Percentiles rank a stretch among this genome's conserved stretches.
phyloP scores from a whole-genome alignment of 2,329 filamentous ascomycete genomes.

The Fusarium staphyleae region DNA sequence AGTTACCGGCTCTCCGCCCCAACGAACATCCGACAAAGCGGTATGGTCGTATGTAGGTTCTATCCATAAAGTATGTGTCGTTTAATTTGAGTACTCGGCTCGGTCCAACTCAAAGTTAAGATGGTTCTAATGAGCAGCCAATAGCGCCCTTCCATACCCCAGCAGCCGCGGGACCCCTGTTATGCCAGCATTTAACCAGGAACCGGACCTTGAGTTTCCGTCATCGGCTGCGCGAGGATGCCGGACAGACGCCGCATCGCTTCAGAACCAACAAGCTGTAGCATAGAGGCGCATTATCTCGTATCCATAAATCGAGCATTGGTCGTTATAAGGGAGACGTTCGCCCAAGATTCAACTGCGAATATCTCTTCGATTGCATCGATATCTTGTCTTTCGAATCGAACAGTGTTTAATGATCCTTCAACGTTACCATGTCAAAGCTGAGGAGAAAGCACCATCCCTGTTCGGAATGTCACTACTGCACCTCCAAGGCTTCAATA shows the following conservation, averaged over 20 bases:
- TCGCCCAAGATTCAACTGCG: slow-evolving; percentile 5
- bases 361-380: neutral
- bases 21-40: neutral
- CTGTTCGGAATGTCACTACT: slow-evolving; percentile 9
- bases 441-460: neutral
- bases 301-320: neutral
- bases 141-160: slow-evolving; percentile 18
- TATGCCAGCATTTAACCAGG: slow-evolving; percentile 33
- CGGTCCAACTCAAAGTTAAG: no score
- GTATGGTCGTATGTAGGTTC: no score
- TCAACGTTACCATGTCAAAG: no score
- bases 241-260: neutral
- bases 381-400: neutral
- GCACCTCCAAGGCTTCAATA: slow-evolving; percentile 30
- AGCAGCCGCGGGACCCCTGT: slow-evolving; percentile 12
- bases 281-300: slow-evolving; percentile 24
- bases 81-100: no score
- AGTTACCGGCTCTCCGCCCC: slow-evolving; percentile 25
- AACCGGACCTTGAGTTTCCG: slow-evolving; percentile 30
- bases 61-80: no score
- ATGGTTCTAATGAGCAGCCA: slow-evolving; percentile 8
- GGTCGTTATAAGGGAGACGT: slow-evolving; percentile 21
- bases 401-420: neutral
- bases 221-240: slow-evolving; percentile 16
- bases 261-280: slow-evolving; percentile 28